phyloP scores from a whole-genome alignment of 768 basidiomycete species.

The Mycena epipterygia region DNA sequence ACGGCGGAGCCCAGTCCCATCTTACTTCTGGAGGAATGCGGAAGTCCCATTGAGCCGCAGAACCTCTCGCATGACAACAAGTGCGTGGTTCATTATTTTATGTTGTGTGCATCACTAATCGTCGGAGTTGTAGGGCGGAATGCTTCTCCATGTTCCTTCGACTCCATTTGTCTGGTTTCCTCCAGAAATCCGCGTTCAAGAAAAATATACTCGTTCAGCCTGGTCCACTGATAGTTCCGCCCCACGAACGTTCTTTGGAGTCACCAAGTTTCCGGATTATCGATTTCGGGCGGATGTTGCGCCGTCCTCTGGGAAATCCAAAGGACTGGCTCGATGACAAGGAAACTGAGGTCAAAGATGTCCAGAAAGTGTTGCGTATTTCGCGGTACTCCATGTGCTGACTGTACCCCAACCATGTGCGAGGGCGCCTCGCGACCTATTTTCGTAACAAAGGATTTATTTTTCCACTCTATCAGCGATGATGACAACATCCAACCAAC shows the following conservation, averaged over 20 bases:
- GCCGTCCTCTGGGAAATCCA: constrained; percentile 15
- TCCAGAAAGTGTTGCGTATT: constrained; percentile 31
- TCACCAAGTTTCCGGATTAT: constrained; percentile 61
- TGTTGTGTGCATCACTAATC: not conserved
- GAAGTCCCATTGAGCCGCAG: constrained; percentile 46
- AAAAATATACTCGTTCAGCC: constrained; percentile 61
- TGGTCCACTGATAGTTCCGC: constrained; percentile 54
- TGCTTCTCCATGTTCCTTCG: constrained; percentile 53
- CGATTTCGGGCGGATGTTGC: constrained; percentile 60
- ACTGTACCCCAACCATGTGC: not conserved
- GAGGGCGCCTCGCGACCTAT: not conserved
- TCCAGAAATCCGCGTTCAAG: constrained; percentile 56
- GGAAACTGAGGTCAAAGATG: constrained; percentile 25
- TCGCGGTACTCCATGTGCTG: constrained; percentile 29
- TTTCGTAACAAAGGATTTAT: not conserved
- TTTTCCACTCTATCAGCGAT: not conserved
- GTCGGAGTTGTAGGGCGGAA: constrained; percentile 27
- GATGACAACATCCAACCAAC: not conserved
- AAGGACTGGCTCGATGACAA: constrained; percentile 30
- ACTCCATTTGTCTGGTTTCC: constrained; percentile 53
- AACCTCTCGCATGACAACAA: constrained; percentile 39
- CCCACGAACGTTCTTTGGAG: constrained; percentile 40
- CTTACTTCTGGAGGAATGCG: constrained; percentile 64
- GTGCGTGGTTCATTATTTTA: constrained; percentile 10
- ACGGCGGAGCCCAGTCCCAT: constrained; percentile 52